A percentile compares a stretch with the other conserved stretches of the same genome.
Evolutionary conservation across 176 grass and related monocot species (phyloP).

Genomic region (Alopecurus myosuroides): DNA sequence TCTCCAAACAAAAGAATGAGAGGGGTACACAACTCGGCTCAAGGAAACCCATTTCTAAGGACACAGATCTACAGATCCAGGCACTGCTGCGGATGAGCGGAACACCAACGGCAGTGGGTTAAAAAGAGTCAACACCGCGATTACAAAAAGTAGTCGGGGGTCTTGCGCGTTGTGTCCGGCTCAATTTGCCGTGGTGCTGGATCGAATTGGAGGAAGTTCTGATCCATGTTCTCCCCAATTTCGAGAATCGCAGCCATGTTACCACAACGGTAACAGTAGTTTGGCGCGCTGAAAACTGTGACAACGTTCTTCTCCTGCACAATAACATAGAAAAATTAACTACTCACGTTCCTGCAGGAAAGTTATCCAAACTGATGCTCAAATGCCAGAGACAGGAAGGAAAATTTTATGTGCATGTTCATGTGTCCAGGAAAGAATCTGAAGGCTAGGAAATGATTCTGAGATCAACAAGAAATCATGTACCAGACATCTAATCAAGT

Average conservation of each 20-base stretch:
- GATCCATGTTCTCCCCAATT: slow-evolving; percentile 71
- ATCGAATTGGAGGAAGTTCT: slow-evolving; percentile 75
- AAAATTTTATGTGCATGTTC: neutral
- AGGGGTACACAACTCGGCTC: slow-evolving; percentile 28
- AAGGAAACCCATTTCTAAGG: slow-evolving; percentile 34
- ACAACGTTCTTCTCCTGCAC: slow-evolving; percentile 73
- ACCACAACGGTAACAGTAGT: slow-evolving; percentile 69
- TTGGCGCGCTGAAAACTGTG: slow-evolving; percentile 72
- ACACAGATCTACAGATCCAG: slow-evolving; percentile 40
- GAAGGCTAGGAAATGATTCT: neutral
- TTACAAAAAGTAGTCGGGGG: slow-evolving; percentile 82
- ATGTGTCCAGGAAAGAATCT: neutral
- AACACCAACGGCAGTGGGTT: neutral
- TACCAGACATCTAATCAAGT: neutral
- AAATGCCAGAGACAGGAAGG: neutral
- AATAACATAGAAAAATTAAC: neutral
- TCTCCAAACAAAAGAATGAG: slow-evolving; percentile 52
- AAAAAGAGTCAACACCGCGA: neutral
- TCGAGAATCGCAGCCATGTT: slow-evolving; percentile 78
- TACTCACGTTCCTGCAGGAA: neutral
- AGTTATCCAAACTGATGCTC: neutral
- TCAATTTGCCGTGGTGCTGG: slow-evolving; percentile 61
- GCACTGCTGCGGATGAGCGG: neutral
- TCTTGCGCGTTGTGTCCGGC: slow-evolving; percentile 58
- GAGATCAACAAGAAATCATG: neutral